Percentiles rank a stretch among this genome's conserved stretches.
Conservation (phyloP, 352 stramenopile species). For the Phytophthora nicotianae region DNA sequence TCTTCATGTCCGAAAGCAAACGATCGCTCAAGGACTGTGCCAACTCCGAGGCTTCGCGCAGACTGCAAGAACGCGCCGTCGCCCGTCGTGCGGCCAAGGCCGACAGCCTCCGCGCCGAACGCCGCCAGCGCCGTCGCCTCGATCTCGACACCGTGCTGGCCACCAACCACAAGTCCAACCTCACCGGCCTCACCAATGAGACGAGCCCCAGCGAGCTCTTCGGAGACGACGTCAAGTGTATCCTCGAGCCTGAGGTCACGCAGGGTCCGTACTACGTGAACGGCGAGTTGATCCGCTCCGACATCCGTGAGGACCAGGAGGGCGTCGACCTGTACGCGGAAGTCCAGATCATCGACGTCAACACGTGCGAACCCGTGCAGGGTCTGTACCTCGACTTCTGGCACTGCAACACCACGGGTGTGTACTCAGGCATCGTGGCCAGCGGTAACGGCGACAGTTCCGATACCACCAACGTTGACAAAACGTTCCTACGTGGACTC, state of each 20-base stretch:
- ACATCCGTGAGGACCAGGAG: constrained; percentile 26
- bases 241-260: constrained; percentile 31
- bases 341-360: constrained; percentile 36
- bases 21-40: constrained; percentile 31
- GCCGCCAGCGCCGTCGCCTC: constrained; percentile 20
- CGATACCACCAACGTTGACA: constrained; percentile 27
- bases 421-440: constrained; percentile 33
- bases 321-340: constrained; percentile 31
- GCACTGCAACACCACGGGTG: constrained; percentile 34
- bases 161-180: constrained; percentile 28
- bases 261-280: constrained; percentile 36
- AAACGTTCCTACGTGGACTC: constrained; percentile 27
- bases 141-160: constrained; percentile 21
- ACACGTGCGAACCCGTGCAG: constrained; percentile 31
- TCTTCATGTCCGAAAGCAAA: constrained; percentile 33
- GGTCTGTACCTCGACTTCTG: constrained; percentile 33
- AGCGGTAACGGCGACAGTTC: constrained; percentile 29
- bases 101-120: constrained; percentile 16
- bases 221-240: constrained; percentile 28
- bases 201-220: constrained; percentile 26
- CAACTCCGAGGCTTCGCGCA: constrained; percentile 18
- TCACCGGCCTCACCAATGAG: constrained; percentile 17
- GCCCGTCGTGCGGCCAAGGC: constrained; percentile 17
- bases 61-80: constrained; percentile 21
- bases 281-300: constrained; percentile 24